Evolutionary conservation across 768 basidiomycete species (phyloP), one percentile per base, ranked within the genome.

Genomic region (Naganishia vaughanmartiniae): DNA sequence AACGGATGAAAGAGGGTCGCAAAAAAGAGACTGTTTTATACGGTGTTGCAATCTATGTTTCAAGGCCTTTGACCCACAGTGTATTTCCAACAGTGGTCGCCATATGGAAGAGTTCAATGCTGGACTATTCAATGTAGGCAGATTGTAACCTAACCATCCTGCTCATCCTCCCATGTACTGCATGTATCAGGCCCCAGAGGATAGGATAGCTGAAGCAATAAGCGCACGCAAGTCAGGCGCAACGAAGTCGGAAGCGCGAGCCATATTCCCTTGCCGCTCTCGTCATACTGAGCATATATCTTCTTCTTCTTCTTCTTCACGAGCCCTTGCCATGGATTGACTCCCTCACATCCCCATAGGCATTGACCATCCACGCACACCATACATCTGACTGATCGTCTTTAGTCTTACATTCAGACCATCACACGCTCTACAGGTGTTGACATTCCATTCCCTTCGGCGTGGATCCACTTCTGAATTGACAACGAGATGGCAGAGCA

Each of bases 401-500:
- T 51, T 26, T 51, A n/a, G 48, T 12, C 4, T 51, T 14, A 24
- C 48, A n/a, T 24, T 21, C n/a, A n/a, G 48, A 1, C 21, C 48
- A 12, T 51, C 48, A n/a, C 24, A 24, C 60, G 12, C 17, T 30
- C 19, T 21, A 24, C 33, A 45, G 39, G 28, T 34, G 39, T 45
- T 63, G n/a, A 30, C 15, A 3, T n/a, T 12, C 2, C 57, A 7
- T 24, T 11, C 7, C 34, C 7, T 34, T 42, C 57, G 17, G n/a
- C n/a, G 31, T 21, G 33, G 34, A 58, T 21, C 14, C 42, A 15
- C 3, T 7, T 31, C 5, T n/a, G 34, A 24, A 24, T 1, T n/a
- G 7, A 21, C 19, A 33, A 12, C 60, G 6, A 42, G 36, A 63
- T 63, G 60, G 60, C 60, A 30, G 60, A 63, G 39, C 60, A 63